Percentiles rank a stretch among this genome's conserved stretches.
phyloP scores from a whole-genome alignment of 1,284 basidiomycete species.

The Austropuccinia psidii region DNA sequence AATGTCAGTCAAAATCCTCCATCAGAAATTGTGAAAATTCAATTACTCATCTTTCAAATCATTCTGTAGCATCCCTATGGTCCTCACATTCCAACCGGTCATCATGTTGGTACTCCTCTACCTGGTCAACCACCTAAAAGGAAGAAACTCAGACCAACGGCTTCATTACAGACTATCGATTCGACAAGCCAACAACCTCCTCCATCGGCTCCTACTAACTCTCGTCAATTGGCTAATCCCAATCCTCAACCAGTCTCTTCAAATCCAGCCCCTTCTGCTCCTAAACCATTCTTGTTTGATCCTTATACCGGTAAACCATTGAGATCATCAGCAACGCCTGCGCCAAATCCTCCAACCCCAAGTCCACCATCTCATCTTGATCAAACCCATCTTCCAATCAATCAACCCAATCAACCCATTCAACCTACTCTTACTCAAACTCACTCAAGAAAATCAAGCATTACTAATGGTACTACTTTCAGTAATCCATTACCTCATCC shows the following conservation, averaged over 20 bases:
- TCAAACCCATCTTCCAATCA: neutral
- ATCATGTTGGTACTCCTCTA: slow-evolving; percentile 6
- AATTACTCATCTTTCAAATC: neutral
- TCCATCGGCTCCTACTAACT: neutral
- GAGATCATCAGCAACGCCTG: neutral
- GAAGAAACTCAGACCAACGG: slow-evolving; percentile 3
- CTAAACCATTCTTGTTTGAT: slow-evolving; percentile 22
- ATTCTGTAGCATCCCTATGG: slow-evolving; percentile 7
- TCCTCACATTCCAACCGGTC: slow-evolving; percentile 4
- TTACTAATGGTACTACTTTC: neutral
- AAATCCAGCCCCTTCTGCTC: slow-evolving; percentile 5
- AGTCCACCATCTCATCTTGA: slow-evolving; percentile 11
- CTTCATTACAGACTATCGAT: neutral
- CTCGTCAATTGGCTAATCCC: no score
- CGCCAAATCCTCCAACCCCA: neutral
- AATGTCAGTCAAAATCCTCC: neutral
- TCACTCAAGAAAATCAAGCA: neutral
- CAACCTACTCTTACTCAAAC: neutral
- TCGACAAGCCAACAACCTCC: neutral
- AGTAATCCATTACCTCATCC: slow-evolving; percentile 19
- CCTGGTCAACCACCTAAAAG: slow-evolving; percentile 3
- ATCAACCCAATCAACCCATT: neutral
- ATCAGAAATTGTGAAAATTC: neutral
- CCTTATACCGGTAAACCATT: slow-evolving; percentile 25
- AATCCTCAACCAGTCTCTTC: no score